Base-by-base conservation (phyloP, 768 basidiomycete genomes). In the Lactarius indigo region DNA sequence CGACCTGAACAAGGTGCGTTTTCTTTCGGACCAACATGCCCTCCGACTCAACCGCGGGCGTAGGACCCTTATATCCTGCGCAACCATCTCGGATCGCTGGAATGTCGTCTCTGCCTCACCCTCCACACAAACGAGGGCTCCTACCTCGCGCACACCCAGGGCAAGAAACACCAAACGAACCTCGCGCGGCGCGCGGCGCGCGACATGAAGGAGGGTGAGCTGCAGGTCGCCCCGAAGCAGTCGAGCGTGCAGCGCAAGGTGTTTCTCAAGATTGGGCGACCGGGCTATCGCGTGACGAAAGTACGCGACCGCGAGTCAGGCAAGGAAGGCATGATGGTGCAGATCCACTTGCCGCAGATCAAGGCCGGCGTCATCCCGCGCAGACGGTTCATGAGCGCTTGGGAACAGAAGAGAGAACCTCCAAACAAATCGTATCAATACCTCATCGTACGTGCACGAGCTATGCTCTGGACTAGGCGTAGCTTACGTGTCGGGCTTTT, bases 101-200 rank as follows among this genome's bases (percentile, higher is more conserved):
- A 98, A 86, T 99, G 97, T 81, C 92, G 96, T 73, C 85, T 99
- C 33, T 98, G 97, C 77, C 80, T 99, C 57, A 99, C 97, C 0
- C 85, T 99, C 13, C 97, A 99, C 79, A 98, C 96, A n/a, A 98
- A 98, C 73, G 97, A 99, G 79, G 97, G 97, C 23, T 97, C 96
- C 17, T 98, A 98, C 76, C 90, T 99, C 57, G 97, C 97, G 0
- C 97, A 99, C 73, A 99, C 97, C 0, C 97, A 98, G 80, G 97
- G 97, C 26, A 99, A 98, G 81, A 99, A 98, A 75, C 97, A 98
- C 76, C 97, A 98, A 76, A 98, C 96, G 4, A 98, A 98, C 75
- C 87, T 99, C 60, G 97, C 97, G 17, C 87, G 97, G 47, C 90
- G 97, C 71, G 97, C 97, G 0, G 96, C 96, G n/a, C 87, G 89